Conservation (phyloP, 2,329 filamentous ascomycete genomes). For the Leptographium lundbergii region DNA sequence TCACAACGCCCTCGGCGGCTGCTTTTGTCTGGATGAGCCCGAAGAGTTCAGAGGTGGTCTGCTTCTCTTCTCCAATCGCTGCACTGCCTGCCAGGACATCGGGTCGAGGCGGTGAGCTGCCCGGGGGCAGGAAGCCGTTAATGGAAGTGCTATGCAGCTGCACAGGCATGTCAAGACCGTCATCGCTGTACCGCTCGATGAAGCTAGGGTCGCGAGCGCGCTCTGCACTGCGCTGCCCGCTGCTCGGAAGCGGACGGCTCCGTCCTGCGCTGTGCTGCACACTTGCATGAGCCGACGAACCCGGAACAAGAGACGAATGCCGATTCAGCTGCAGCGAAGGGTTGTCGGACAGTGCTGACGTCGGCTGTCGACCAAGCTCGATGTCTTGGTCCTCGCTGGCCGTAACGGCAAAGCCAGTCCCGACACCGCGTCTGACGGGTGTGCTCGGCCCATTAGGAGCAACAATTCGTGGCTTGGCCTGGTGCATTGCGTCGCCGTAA, state of each 20-base stretch:
- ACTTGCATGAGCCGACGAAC: slow-evolving; percentile 30
- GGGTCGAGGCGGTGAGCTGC: not conserved
- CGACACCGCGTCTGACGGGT: slow-evolving; percentile 1
- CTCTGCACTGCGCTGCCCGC: slow-evolving; percentile 14
- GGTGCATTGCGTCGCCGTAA: slow-evolving; percentile 7
- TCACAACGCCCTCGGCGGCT: not conserved
- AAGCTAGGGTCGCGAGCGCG: slow-evolving; percentile 10
- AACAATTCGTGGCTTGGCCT: slow-evolving; percentile 4
- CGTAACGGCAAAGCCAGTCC: not conserved
- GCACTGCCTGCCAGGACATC: not conserved
- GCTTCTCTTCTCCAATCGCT: slow-evolving; percentile 5
- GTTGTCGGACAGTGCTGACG: slow-evolving; percentile 53
- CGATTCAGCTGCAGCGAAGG: slow-evolving; percentile 37
- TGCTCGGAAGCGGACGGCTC: slow-evolving; percentile 24
- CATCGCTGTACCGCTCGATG: slow-evolving; percentile 12
- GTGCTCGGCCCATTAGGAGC: slow-evolving; percentile 5
- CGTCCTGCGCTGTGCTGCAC: slow-evolving; percentile 4
- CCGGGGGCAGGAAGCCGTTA: not conserved
- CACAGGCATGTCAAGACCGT: slow-evolving; percentile 3
- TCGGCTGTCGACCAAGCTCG: slow-evolving; percentile 60
- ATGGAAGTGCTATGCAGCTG: not conserved
- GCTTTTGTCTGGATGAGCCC: slow-evolving; percentile 4
- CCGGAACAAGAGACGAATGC: slow-evolving; percentile 28
- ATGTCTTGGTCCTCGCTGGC: slow-evolving; percentile 15
- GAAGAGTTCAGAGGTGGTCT: slow-evolving; percentile 1